Base-by-base conservation (phyloP, 345 rosid species). In the Lumnitzera littorea region DNA sequence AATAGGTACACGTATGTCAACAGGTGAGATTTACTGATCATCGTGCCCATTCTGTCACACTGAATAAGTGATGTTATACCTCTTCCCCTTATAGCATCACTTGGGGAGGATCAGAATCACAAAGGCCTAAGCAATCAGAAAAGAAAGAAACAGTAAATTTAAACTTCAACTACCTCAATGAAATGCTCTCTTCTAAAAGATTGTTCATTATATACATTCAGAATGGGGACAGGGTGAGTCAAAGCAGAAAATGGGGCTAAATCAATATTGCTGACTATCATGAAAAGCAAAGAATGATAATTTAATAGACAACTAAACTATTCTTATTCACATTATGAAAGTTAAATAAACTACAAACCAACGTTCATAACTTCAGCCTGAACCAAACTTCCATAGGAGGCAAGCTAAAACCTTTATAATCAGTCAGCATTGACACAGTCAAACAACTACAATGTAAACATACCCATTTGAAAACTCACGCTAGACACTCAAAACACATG, bases 1-100 rank as follows among this genome's bases (percentile, higher is more conserved):
- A 91, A 71, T 25, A 91, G 81, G 82, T 88, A 95, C 60, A 83
- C 57, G 70, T 95, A 95, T 16, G 99, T 95, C 62, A 95, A 61
- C 10, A 95, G 74, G 50, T 83, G 91, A 15, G 96, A 79, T 82
- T 80, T 86, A 81, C 74, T 88, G 61, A 90, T 79, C 77, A 90
- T 83, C 72, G 72, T 68, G 67, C 70, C 72, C 51, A 57, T 48
- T 51, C 31, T 12, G 48, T 66, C 24, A 36, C 55, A 48, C 10
- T 0, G 61, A 29, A 12, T 48, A 50, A 48, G 23, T 31, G 23
- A 50, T 20, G 24, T 15, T 11, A 27, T 23, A 27, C 24, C 8
- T 24, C 9, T 16, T 13, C 31, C 12, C 50, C 55, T 60, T 15
- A 20, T 49, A 27, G 20, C 25, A 29, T 31, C 16, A 20, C 46